A percentile compares a stretch with the other conserved stretches of the same genome.
Evolutionary conservation across 108 stramenopile genomes (phyloP).

Genomic region (Cylindrotheca closterium): DNA sequence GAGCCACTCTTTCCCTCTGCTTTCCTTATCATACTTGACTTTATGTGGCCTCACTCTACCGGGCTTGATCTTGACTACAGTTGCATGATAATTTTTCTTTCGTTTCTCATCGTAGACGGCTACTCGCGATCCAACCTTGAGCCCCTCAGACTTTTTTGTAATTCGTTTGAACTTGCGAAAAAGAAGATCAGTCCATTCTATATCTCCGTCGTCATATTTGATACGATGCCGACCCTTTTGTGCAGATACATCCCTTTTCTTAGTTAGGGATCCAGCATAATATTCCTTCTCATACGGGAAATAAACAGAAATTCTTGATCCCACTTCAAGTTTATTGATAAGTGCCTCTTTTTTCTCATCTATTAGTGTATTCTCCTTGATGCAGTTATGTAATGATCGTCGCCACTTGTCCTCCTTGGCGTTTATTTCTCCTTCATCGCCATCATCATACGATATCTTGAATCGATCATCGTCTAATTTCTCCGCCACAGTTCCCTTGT

Average conservation of each 20-base stretch:
- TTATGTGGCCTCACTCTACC: no score
- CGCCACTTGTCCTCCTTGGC: no score
- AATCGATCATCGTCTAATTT: background rate
- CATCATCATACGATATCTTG: constrained; percentile 15
- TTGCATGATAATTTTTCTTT: background rate
- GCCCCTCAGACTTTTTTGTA: background rate
- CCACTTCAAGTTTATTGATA: no score
- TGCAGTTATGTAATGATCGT: no score
- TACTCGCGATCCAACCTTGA: constrained; percentile 6
- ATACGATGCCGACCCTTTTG: no score
- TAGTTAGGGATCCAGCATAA: background rate
- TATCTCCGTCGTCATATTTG: constrained; percentile 6
- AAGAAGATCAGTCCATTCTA: background rate
- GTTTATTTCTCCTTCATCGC: background rate
- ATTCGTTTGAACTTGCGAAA: background rate
- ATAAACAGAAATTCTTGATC: no score
- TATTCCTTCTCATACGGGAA: constrained; percentile 5
- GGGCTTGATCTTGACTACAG: background rate
- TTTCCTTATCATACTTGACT: constrained; percentile 7
- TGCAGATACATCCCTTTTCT: no score
- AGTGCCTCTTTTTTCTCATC: no score
- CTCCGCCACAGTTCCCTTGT: constrained; percentile 1
- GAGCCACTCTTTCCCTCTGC: constrained; percentile 2
- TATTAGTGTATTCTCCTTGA: no score
- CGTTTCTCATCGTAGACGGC: background rate